A percentile compares a stretch with the other conserved stretches of the same genome.
Evolutionary conservation across 305 asterid species (phyloP).

Genomic region (Rubia tinctorum): DNA sequence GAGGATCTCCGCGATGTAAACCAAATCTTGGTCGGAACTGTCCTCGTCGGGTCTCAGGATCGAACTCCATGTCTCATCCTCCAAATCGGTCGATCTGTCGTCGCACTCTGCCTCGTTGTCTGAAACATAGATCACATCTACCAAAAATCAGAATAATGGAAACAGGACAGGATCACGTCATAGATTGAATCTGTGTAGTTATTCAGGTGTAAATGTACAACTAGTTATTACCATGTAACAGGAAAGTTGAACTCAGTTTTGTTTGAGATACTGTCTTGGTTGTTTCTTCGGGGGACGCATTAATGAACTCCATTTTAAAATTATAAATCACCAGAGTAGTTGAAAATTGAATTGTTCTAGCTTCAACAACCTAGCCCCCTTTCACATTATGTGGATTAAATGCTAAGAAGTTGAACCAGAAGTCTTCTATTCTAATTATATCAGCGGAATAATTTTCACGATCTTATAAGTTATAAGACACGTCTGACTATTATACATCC

Average conservation of each 20-base stretch:
- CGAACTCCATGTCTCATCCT: constrained; percentile 61
- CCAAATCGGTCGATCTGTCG: constrained; percentile 42
- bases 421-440: too few species aligned
- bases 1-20: constrained; percentile 62
- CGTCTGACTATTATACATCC: too few species aligned
- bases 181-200: too few species aligned
- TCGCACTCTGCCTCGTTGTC: constrained; percentile 34
- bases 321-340: not conserved
- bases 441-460: too few species aligned
- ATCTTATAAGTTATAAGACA: too few species aligned
- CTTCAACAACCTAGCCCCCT: constrained; percentile 7
- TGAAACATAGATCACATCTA: not conserved
- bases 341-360: not conserved
- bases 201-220: too few species aligned
- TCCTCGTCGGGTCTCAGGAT: constrained; percentile 33
- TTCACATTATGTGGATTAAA: not conserved
- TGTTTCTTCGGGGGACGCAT: not conserved
- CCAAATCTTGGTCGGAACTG: constrained; percentile 41
- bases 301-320: not conserved
- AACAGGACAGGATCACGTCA: too few species aligned
- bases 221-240: too few species aligned
- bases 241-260: not conserved
- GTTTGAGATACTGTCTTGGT: not conserved
- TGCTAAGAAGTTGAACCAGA: not conserved
- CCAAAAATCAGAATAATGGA: not conserved